phyloP scores from a whole-genome alignment of 169 alveolate genomes.

The Plasmodium chabaudi region DNA sequence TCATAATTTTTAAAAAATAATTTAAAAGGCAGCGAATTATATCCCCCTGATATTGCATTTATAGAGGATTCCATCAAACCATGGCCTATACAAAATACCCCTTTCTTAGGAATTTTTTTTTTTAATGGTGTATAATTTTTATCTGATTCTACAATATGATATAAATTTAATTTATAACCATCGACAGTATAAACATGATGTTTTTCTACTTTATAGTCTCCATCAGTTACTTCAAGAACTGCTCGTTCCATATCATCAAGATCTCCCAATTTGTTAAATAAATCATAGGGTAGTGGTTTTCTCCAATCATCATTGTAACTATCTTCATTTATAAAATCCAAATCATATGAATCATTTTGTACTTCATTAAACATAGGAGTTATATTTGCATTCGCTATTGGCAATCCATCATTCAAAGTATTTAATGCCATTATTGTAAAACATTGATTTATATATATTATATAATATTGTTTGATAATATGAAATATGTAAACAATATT shows the following conservation, averaged over 20 bases:
- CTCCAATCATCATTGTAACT: too few relatives aligned
- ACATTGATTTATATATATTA: too few relatives aligned
- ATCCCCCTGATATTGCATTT: conserved; percentile 20
- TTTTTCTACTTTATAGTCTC: conserved; percentile 38
- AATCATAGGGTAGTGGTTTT: too few relatives aligned
- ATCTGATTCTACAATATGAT: conserved; percentile 15
- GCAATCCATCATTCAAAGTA: too few relatives aligned
- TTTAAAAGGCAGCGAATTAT: conserved; percentile 38
- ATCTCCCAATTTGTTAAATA: too few relatives aligned
- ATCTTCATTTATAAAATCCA: too few relatives aligned
- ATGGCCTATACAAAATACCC: conserved; percentile 57
- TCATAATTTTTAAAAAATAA: conserved; percentile 47
- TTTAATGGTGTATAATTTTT: not conserved
- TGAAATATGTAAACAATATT: too few relatives aligned
- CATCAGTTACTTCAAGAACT: conserved; percentile 16
- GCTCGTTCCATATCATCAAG: conserved; percentile 32
- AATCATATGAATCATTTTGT: too few relatives aligned
- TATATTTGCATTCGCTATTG: too few relatives aligned
- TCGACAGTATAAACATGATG: conserved; percentile 52
- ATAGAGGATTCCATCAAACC: conserved; percentile 53
- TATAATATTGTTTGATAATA: too few relatives aligned
- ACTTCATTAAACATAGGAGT: too few relatives aligned
- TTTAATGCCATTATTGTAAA: too few relatives aligned
- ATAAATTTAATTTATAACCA: conserved; percentile 65
- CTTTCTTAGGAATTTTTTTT: not conserved